Conservation (phyloP, 2,329 filamentous ascomycete species). For the Xylaria sp. region DNA sequence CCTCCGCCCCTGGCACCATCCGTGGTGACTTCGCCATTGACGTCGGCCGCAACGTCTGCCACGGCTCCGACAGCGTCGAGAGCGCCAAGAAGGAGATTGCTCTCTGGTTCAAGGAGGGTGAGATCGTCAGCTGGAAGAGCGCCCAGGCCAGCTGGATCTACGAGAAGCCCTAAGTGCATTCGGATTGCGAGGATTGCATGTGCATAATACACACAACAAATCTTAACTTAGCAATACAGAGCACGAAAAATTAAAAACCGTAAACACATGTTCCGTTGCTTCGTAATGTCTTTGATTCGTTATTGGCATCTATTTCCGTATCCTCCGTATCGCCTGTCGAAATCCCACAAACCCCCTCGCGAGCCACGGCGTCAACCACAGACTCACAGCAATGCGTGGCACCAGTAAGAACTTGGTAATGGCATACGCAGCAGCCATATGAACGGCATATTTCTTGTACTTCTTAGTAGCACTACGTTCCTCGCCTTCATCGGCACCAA, state of each 20-base stretch:
- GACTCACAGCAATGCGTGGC: slow-evolving; percentile 66
- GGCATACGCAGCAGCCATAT: slow-evolving; percentile 83
- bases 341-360: slow-evolving; percentile 56
- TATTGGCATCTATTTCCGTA: slow-evolving; percentile 8
- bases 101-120: slow-evolving; percentile 92
- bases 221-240: slow-evolving; percentile 1
- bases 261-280: too few species aligned
- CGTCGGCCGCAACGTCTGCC: slow-evolving; percentile 98
- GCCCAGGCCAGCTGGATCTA: slow-evolving; percentile 92
- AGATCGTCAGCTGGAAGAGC: slow-evolving; percentile 79
- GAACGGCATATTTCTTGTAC: slow-evolving; percentile 52
- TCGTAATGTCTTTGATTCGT: too few species aligned
- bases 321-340: slow-evolving; percentile 25
- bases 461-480: slow-evolving; percentile 26
- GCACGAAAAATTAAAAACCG: slow-evolving; percentile 16
- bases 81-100: slow-evolving; percentile 99
- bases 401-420: slow-evolving; percentile 83
- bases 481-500: slow-evolving; percentile 23
- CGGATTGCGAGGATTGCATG: not conserved
- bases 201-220: too few species aligned
- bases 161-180: slow-evolving; percentile 64
- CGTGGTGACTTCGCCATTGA: slow-evolving; percentile 84
- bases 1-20: slow-evolving; percentile 94
- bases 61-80: slow-evolving; percentile 98
- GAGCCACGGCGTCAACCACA: slow-evolving; percentile 92